A percentile compares a stretch with the other conserved stretches of the same genome.
phyloP scores from a whole-genome alignment of 345 rosid genomes.

The Ceriops zippeliana region DNA sequence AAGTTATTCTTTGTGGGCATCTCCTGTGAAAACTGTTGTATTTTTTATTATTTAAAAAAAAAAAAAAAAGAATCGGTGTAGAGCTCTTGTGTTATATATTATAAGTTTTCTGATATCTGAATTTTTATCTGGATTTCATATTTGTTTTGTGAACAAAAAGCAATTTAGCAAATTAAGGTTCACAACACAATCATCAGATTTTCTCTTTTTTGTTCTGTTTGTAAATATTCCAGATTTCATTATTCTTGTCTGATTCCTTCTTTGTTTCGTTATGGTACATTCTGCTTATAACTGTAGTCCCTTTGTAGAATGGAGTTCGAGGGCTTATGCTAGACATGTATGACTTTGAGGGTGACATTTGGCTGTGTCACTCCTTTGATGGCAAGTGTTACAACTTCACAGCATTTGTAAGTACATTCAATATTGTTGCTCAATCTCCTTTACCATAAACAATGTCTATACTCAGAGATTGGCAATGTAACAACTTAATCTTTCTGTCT shows the following conservation, averaged over 20 bases:
- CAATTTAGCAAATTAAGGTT: too few species aligned
- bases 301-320: conserved; percentile 80
- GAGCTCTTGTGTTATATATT: too few species aligned
- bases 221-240: too few species aligned
- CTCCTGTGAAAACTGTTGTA: too few species aligned
- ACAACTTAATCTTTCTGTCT: background rate
- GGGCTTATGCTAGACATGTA: conserved; percentile 93
- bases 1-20: too few species aligned
- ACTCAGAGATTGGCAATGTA: background rate
- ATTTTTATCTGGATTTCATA: too few species aligned
- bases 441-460: background rate
- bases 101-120: too few species aligned
- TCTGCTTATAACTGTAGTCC: conserved; percentile 8
- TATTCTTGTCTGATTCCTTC: background rate
- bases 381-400: conserved; percentile 72
- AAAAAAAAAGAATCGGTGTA: too few species aligned
- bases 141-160: too few species aligned
- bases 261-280: background rate
- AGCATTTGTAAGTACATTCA: conserved; percentile 65
- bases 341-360: conserved; percentile 70
- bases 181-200: too few species aligned
- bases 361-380: conserved; percentile 81
- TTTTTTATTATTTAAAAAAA: too few species aligned
- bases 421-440: conserved; percentile 8
- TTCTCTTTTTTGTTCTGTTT: too few species aligned